Base-by-base conservation (phyloP, 805 yeast species). In the Wickerhamia fluorescens region DNA sequence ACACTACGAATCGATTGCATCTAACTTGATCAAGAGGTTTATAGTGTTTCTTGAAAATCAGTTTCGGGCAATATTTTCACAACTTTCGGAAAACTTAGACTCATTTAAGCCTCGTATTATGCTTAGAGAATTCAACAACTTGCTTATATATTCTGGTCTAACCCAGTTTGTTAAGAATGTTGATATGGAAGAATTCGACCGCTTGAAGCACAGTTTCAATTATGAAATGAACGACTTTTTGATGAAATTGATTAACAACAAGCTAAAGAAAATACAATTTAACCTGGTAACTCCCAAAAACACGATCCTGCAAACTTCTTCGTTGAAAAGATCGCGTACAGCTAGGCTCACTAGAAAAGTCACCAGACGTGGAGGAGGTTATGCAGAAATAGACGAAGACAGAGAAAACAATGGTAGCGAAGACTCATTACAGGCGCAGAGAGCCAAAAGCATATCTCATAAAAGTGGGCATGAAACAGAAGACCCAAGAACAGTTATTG, bases 1-100 rank as follows among this genome's bases (percentile, higher is more conserved):
- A 10, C 66, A 61, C 4, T 83, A 80, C 46, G 84, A 78, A 41
- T 48, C 56, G 13, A 75, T 75, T 1, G 64, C 80, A 1, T 42
- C 47, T 2, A 53, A 58, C 4, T 82, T 86, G 44, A 49, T 73
- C 19, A 50, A 45, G 12, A 62, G 70, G 36, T 65, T 74, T 33
- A 61, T 47, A 9, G 37, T 28, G 2, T 75, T 67, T 28, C 38
- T 61, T 19, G 40, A 45, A 16, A 28, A 27, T 3, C 47, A 51
- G 27, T 55, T 78, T 36, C 58, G 56, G 9, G 33, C 43, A 3
- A 59, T 67, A 18, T 64, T 81, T 30, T 57, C 53, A 16, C 51
- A 47, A 14, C 58, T 63, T 7, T 38, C 49, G n/a, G 49, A 40
- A 7, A 55, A 58, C 17, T 33, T 53, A 22, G 49, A 42, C 3